Evolutionary conservation across 106 monocot genomes (phyloP).

Genomic region (Phalaenopsis equestris): DNA sequence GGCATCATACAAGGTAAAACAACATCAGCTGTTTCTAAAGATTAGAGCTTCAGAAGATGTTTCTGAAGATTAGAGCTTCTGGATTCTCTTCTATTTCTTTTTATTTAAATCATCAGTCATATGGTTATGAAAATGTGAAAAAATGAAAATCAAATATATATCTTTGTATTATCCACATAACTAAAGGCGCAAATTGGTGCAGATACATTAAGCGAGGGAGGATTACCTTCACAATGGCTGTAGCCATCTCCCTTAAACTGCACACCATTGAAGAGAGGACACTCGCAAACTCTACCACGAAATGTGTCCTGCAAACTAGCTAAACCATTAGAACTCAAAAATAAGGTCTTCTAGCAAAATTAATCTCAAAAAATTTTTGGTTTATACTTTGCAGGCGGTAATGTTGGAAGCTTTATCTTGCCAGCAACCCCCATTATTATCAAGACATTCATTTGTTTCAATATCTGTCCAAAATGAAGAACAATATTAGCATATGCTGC

Average conservation of each 20-base stretch:
- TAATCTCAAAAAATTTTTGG: not conserved
- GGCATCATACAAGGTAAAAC: too few species aligned
- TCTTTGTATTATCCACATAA: not conserved
- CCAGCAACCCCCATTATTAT: constrained; percentile 95
- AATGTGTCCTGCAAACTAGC: constrained; percentile 71
- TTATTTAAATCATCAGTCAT: not conserved
- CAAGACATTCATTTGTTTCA: constrained; percentile 90
- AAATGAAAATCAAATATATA: not conserved
- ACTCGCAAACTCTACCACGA: constrained; percentile 95
- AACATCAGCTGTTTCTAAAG: too few species aligned
- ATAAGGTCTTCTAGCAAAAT: not conserved
- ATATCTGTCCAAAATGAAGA: constrained; percentile 47
- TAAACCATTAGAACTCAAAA: constrained; percentile 8
- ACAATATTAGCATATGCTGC: not conserved
- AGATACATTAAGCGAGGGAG: not conserved
- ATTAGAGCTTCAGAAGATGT: too few species aligned
- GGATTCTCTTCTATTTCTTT: not conserved
- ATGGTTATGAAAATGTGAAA: not conserved
- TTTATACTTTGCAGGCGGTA: constrained; percentile 89
- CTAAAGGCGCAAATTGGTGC: not conserved
- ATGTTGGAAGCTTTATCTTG: constrained; percentile 72
- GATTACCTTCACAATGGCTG: constrained; percentile 75
- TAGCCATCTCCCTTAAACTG: constrained; percentile 96
- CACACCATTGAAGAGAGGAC: constrained; percentile 78
- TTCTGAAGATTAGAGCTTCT: too few species aligned